Percentiles rank a stretch among this genome's conserved stretches.
Evolutionary conservation across 768 basidiomycete species (phyloP).

Genomic region (Boletales sp.): DNA sequence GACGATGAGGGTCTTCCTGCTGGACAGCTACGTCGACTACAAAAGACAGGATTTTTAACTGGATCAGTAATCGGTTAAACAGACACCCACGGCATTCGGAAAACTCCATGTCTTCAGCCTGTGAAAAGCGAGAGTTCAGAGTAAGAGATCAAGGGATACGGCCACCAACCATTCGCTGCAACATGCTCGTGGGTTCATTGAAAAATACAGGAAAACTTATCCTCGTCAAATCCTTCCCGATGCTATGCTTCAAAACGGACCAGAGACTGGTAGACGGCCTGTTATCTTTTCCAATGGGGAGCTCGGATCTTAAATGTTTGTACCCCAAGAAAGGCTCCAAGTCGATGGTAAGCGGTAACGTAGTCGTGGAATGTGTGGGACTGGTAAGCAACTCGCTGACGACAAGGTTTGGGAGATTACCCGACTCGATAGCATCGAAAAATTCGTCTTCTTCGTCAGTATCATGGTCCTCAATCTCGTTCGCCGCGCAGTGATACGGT

Average conservation of each 20-base stretch:
- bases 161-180: conserved; percentile 80
- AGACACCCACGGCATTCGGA: conserved; percentile 73
- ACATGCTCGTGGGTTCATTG: conserved; percentile 94
- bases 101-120: conserved; percentile 97
- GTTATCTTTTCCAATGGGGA: conserved; percentile 70
- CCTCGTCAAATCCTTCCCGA: conserved; percentile 95
- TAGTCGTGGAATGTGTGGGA: conserved; percentile 33
- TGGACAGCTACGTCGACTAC: conserved; percentile 80
- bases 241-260: conserved; percentile 92
- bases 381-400: conserved; percentile 62
- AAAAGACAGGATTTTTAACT: conserved; percentile 2
- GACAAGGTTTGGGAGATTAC: conserved; percentile 71
- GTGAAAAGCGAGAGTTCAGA: conserved; percentile 1
- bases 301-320: conserved; percentile 48
- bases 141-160: background rate
- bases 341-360: conserved; percentile 35
- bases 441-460: conserved; percentile 94
- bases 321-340: conserved; percentile 65
- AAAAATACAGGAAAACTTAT: conserved; percentile 94
- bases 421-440: conserved; percentile 92
- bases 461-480: conserved; percentile 38
- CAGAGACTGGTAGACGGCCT: conserved; percentile 88
- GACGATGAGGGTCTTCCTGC: conserved; percentile 71
- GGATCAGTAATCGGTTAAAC: background rate
- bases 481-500: conserved; percentile 13